Evolutionary conservation across 805 yeast species (phyloP).

Genomic region (Wickerhamomyces subpelliculosus): DNA sequence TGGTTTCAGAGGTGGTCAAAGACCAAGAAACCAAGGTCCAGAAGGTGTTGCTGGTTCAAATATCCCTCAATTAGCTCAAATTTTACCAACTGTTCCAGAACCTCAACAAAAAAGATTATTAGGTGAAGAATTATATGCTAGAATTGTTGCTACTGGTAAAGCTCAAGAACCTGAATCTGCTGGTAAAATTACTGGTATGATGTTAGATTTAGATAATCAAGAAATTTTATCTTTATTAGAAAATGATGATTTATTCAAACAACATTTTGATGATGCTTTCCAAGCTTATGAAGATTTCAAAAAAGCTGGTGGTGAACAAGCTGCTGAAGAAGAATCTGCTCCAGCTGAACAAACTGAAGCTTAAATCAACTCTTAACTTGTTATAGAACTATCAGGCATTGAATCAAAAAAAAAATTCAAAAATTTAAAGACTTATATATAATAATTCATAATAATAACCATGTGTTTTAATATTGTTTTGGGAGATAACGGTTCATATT

Average conservation of each 20-base stretch:
- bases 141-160: constrained; percentile 79
- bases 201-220: constrained; percentile 88
- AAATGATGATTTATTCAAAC: constrained; percentile 82
- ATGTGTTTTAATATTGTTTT: too few species aligned
- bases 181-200: constrained; percentile 98
- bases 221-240: constrained; percentile 86
- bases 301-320: constrained; percentile 32
- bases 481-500: too few species aligned
- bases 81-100: constrained; percentile 59
- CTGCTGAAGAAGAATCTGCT: constrained; percentile 4
- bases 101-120: constrained; percentile 95
- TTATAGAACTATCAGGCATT: too few species aligned
- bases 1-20: constrained; percentile 40
- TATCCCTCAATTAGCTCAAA: constrained; percentile 47
- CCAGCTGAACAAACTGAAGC: constrained; percentile 5
- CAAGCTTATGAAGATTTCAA: constrained; percentile 91
- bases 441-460: too few species aligned
- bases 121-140: constrained; percentile 96
- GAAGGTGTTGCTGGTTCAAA: constrained; percentile 19
- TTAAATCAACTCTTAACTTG: neutral
- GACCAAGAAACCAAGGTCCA: constrained; percentile 30
- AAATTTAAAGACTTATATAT: too few species aligned
- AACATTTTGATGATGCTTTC: constrained; percentile 90
- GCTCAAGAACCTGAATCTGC: constrained; percentile 92
- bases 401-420: too few species aligned